phyloP scores from a whole-genome alignment of 768 basidiomycete genomes.

The Termitomyces bulborhizus region DNA sequence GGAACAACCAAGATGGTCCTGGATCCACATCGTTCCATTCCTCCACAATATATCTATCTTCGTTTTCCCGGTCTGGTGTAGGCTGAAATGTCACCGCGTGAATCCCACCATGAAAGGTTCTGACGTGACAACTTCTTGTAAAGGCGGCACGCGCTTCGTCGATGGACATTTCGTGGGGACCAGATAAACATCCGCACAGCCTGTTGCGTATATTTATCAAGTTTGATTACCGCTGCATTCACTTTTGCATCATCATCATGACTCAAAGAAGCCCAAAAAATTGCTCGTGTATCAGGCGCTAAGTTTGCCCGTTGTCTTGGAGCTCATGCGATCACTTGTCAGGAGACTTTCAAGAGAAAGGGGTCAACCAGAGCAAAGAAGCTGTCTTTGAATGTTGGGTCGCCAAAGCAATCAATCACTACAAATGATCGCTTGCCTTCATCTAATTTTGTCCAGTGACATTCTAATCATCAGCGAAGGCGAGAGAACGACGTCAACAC shows the following conservation, averaged over 20 bases:
- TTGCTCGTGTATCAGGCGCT: not conserved
- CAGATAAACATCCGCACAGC: too few species aligned
- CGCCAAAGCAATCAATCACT: too few species aligned
- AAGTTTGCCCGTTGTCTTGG: not conserved
- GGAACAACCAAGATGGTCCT: slow-evolving; percentile 8
- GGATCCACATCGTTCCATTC: slow-evolving; percentile 9
- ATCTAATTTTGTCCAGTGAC: too few species aligned
- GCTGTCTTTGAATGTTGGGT: too few species aligned
- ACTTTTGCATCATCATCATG: slow-evolving; percentile 8
- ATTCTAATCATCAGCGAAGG: too few species aligned
- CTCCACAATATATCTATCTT: slow-evolving; percentile 11
- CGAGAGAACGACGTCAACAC: too few species aligned
- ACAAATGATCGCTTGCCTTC: too few species aligned
- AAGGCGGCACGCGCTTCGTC: slow-evolving; percentile 9
- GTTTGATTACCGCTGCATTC: not conserved
- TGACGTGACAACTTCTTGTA: not conserved
- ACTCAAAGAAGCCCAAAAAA: not conserved
- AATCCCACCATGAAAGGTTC: not conserved
- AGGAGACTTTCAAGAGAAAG: not conserved
- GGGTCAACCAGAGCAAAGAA: not conserved
- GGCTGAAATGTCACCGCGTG: slow-evolving; percentile 12
- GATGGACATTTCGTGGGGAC: not conserved
- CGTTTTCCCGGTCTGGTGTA: slow-evolving; percentile 2
- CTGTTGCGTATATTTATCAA: not conserved
- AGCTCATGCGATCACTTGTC: not conserved